These are phyloP conservation scores for Phaeosphaeriaceae sp. DNA, from an alignment of 2,329 filamentous ascomycete species.

Conservation along the genomic window DNA sequence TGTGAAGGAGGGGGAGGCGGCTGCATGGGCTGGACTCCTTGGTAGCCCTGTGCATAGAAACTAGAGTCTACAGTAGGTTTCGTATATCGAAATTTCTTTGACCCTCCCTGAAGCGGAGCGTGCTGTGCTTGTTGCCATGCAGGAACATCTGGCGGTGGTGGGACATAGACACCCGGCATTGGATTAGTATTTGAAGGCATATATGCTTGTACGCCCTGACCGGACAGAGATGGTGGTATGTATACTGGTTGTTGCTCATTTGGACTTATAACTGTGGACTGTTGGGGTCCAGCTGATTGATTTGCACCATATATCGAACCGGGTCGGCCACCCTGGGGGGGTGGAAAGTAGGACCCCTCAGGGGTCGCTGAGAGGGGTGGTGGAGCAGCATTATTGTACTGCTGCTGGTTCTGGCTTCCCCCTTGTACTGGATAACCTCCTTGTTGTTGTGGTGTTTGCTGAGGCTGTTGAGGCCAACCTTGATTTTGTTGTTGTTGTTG, in stretches of 20 bases:
- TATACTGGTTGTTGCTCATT: conserved; percentile 44
- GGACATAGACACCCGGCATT: conserved; percentile 44
- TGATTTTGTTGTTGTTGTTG: conserved; percentile 19
- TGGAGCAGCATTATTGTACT: conserved; percentile 37
- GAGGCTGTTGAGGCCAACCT: conserved; percentile 26
- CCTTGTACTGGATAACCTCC: conserved; percentile 29
- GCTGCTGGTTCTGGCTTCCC: conserved; percentile 17
- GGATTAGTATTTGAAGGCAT: conserved; percentile 43
- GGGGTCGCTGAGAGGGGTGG: conserved; percentile 39
- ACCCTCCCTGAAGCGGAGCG: conserved; percentile 37
- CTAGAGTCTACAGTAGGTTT: conserved; percentile 35
- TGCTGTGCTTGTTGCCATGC: conserved; percentile 48
- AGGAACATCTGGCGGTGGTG: conserved; percentile 45
- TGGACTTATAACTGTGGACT: conserved; percentile 33
- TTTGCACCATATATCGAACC: conserved; percentile 38
- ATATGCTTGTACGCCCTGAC: conserved; percentile 44
- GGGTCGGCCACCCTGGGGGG: conserved; percentile 32
- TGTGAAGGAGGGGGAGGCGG: conserved; percentile 1
- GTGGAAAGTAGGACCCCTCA: conserved; percentile 40
- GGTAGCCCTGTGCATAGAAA: conserved; percentile 34
- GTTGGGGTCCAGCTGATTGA: conserved; percentile 29
- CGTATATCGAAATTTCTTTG: conserved; percentile 42
- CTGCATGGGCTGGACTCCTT: conserved; percentile 25
- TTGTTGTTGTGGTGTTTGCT: conserved; percentile 34
- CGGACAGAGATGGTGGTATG: conserved; percentile 40